A percentile compares a stretch with the other conserved stretches of the same genome.
Evolutionary conservation across 1,139 yeast species (phyloP).

Genomic region (Blastobotrys petasosporus): DNA sequence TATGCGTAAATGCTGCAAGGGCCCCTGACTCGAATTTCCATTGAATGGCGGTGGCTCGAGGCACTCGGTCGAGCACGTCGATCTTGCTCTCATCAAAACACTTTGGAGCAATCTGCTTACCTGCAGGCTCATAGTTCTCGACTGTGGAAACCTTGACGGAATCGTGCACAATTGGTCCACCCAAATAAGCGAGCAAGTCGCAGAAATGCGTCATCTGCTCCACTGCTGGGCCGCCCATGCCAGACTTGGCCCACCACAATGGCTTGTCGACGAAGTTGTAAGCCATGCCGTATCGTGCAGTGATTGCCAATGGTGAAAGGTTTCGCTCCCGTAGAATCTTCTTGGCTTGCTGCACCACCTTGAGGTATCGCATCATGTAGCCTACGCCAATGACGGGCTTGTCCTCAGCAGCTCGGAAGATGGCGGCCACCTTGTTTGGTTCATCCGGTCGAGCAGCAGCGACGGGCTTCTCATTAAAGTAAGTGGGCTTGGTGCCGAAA

Average conservation of each 20-base stretch:
- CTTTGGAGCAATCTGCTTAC: slow-evolving; percentile 17
- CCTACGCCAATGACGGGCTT: slow-evolving; percentile 18
- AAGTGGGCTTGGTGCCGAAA: slow-evolving; percentile 15
- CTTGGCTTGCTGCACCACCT: slow-evolving; percentile 21
- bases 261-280: slow-evolving; percentile 18
- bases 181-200: slow-evolving; percentile 19
- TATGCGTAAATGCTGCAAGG: slow-evolving; percentile 20
- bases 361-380: slow-evolving; percentile 23
- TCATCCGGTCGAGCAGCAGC: slow-evolving; percentile 19
- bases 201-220: slow-evolving; percentile 25
- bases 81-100: slow-evolving; percentile 19
- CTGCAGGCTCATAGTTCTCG: slow-evolving; percentile 20
- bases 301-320: slow-evolving; percentile 15
- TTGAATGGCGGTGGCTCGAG: slow-evolving; percentile 20
- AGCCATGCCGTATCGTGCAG: slow-evolving; percentile 21
- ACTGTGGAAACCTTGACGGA: slow-evolving; percentile 18
- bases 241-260: slow-evolving; percentile 22
- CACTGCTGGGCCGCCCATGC: slow-evolving; percentile 23
- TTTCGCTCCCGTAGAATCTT: slow-evolving; percentile 18
- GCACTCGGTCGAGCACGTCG: slow-evolving; percentile 19
- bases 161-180: slow-evolving; percentile 20
- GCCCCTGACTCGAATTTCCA: slow-evolving; percentile 23
- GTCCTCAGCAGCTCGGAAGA: not conserved
- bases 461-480: slow-evolving; percentile 23
- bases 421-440: slow-evolving; percentile 11